Base-by-base conservation (phyloP, 192 early-diverging fungal genomes). In the Jimgerdemannia lactiflua region DNA sequence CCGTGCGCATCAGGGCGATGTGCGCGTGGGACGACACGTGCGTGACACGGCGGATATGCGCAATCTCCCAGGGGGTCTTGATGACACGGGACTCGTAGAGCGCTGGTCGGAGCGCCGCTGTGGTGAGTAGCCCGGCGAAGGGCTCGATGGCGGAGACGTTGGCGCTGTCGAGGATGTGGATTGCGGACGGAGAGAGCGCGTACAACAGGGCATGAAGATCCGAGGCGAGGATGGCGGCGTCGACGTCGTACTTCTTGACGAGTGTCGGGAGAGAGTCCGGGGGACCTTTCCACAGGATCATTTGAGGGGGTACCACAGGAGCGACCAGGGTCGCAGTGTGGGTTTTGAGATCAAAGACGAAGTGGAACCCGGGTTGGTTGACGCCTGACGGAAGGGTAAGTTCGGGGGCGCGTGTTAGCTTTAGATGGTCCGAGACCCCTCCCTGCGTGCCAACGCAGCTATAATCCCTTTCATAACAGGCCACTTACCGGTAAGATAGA, bases 211-310 rank as follows among this genome's bases (percentile, higher is more conserved):
- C 43, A 3, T 44, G 67, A 8, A 95, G 74, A 43, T 94, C 90
- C 39, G 84, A 76, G 17, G 88, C 89, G 75, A 82, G 90, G 44
- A 86, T 78, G 10, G 94, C 89, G 43, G 89, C 75, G 76, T 96
- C 93, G n/a, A 93, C 87, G 43, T 91, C 92, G 79, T 92, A 93
- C 20, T 82, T 80, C 3, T 64, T 41, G 71, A 89, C 79, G 67
- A 91, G 82, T 49, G 91, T 86, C 2, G 78, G 80, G 1, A 84
- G 78, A 67, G 90, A 87, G 17, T 85, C 87, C 40, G 89, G 87
- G 66, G 86, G 86, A 49, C 95, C 94, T 77, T 91, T 88, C 96
- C 96, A 98, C 64, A 96, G 81, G 29, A 87, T 89, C 70, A 94
- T 89, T 72, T 92, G 91, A 42, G 88, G 85, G 41, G 83, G 83